Evolutionary conservation across 1,139 yeast genomes (phyloP).

Genomic region (Hyphopichia wangnamkhiaoensis): DNA sequence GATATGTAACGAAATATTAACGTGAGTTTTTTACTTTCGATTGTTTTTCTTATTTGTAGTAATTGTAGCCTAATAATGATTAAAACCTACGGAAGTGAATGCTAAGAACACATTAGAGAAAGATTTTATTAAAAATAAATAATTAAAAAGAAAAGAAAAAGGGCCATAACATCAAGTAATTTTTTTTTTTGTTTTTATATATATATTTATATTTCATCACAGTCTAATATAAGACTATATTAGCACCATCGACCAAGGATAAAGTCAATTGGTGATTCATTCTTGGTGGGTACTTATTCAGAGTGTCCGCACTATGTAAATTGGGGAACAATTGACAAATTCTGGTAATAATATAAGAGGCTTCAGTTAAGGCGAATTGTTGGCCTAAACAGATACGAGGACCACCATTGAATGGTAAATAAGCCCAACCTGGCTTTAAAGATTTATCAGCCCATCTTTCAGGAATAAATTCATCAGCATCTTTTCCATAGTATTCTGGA

Average conservation of each 20-base stretch:
- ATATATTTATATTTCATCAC: too few relatives aligned
- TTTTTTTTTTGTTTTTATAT: too few relatives aligned
- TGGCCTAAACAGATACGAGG: constrained; percentile 64
- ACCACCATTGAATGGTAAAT: constrained; percentile 61
- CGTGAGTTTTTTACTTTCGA: too few relatives aligned
- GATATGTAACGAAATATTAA: too few relatives aligned
- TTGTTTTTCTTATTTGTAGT: too few relatives aligned
- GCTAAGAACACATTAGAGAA: too few relatives aligned
- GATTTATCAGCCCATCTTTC: constrained; percentile 45
- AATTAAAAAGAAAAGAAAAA: too few relatives aligned
- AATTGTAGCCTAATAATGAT: too few relatives aligned
- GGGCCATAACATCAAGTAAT: too few relatives aligned
- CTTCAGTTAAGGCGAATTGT: constrained; percentile 62
- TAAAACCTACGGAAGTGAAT: too few relatives aligned
- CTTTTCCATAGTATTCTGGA: constrained; percentile 36
- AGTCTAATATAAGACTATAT: too few relatives aligned
- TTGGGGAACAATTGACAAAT: constrained; percentile 43
- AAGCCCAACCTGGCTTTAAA: constrained; percentile 50
- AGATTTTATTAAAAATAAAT: too few relatives aligned
- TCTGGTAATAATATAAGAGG: constrained; percentile 48
- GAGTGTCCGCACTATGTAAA: constrained; percentile 23
- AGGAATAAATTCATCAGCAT: constrained; percentile 35
- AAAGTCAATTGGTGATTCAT: constrained; percentile 34
- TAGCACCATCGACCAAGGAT: constrained; percentile 26
- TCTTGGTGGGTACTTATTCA: constrained; percentile 28